Base-by-base conservation (phyloP, 805 yeast species). In the Candida chilensis region DNA sequence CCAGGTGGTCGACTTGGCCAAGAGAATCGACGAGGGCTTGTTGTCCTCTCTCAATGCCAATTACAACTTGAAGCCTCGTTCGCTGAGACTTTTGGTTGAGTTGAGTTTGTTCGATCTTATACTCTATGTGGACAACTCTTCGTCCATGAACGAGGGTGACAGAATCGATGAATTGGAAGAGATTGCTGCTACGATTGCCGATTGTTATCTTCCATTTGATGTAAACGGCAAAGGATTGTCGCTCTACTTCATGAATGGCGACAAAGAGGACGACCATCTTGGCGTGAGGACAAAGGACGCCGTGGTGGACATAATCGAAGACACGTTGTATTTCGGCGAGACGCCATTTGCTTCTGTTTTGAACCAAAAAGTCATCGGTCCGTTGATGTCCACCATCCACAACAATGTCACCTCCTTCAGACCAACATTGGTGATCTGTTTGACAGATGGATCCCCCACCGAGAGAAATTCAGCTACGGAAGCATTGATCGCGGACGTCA, bases 141-240 rank as follows among this genome's bases (percentile, higher is more conserved):
- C 25, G 8, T 22, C 25, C 13, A 22, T 22, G 25, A 22, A 22
- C 13, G 12, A 22, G 13, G 25, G 25, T 7, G 25, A 22, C 25
- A 22, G 25, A 22, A 22, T 22, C 13, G 25, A 22, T n/a, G 12
- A 22, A 15, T n/a, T 22, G 13, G 25, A 22, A n/a, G n/a, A 22
- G 13, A 22, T n/a, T 11, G 13, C 12, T 8, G 6, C 8, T 7
- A 22, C 13, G 7, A 22, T 22, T n/a, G 25, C 12, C 6, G 25
- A 22, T n/a, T 22, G 25, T n/a, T 22, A 22, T 22, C 13, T 22
- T n/a, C 25, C 25, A 22, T 22, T 22, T 22, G 25, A 22, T 11
- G 13, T 11, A 7, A 7, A 22, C 13, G 13, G 13, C 6, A 7
- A 22, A 7, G 25, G 25, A 8, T 22, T 22, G 13, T 22, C 25